Percentiles rank a stretch among this genome's conserved stretches.
phyloP scores from a whole-genome alignment of 208 protist species.

The Leishmania lainsoni region DNA sequence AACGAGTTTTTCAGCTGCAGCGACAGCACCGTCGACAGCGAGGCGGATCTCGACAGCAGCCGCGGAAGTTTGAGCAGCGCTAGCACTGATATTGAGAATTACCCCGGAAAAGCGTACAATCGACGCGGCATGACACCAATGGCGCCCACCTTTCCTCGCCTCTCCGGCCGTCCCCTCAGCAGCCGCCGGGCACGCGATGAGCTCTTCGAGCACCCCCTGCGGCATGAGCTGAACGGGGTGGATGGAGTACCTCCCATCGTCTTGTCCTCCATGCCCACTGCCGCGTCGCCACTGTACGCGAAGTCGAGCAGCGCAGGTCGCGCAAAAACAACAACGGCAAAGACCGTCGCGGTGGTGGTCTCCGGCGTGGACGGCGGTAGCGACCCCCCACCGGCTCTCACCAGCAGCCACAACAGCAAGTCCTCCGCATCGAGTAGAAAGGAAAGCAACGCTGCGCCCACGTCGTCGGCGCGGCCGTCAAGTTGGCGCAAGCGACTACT shows the following conservation, averaged over 20 bases:
- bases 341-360: not conserved
- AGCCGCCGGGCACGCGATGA: constrained; percentile 10
- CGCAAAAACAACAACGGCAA: not conserved
- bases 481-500: constrained; percentile 1
- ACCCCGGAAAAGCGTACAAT: not conserved
- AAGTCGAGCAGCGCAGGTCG: not conserved
- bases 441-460: not conserved
- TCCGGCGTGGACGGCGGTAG: not conserved
- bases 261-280: not conserved
- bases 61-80: not conserved
- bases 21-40: constrained; percentile 5
- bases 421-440: not conserved
- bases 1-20: constrained; percentile 23
- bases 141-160: not conserved
- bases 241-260: not conserved
- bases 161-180: constrained; percentile 4
- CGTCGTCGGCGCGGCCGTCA: not conserved
- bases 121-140: not conserved
- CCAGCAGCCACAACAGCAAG: constrained; percentile 1
- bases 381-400: not conserved
- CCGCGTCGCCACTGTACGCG: not conserved
- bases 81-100: not conserved
- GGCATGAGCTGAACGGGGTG: not conserved
- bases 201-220: not conserved
- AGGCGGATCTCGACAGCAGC: not conserved